Evolutionary conservation across 176 grass and related monocot species (phyloP).

Genomic region (Typha latifolia): DNA sequence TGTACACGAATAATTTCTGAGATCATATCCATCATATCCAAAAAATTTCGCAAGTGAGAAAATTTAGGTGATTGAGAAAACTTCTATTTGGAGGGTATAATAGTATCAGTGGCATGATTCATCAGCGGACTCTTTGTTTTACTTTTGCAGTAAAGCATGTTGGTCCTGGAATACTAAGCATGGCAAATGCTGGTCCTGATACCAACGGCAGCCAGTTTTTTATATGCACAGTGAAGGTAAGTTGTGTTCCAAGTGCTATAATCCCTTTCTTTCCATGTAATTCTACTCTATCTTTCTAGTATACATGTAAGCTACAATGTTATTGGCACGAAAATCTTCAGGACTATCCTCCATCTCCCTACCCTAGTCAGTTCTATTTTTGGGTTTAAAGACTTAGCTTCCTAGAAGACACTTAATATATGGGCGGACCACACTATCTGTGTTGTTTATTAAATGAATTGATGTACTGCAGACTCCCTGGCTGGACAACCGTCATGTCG

Average conservation of each 20-base stretch:
- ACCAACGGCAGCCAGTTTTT: conserved; percentile 74
- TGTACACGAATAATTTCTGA: too few relatives aligned
- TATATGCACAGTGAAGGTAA: conserved; percentile 58
- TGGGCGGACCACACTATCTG: conserved; percentile 4
- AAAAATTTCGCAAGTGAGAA: too few relatives aligned
- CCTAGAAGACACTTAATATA: background rate
- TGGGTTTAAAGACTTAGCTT: too few relatives aligned
- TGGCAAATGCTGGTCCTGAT: conserved; percentile 61
- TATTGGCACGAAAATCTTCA: too few relatives aligned
- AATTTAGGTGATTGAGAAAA: too few relatives aligned
- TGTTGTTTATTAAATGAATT: conserved; percentile 7
- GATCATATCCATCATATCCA: too few relatives aligned
- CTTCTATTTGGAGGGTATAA: too few relatives aligned
- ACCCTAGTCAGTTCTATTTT: too few relatives aligned
- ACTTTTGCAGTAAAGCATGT: conserved; percentile 56
- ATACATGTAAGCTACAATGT: too few relatives aligned
- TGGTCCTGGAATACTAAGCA: conserved; percentile 53
- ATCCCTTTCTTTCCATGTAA: background rate
- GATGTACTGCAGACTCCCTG: conserved; percentile 44
- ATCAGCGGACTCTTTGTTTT: background rate
- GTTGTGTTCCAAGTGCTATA: background rate
- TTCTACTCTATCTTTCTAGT: background rate
- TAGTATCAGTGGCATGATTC: too few relatives aligned
- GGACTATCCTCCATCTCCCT: background rate
- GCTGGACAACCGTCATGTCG: conserved; percentile 52